phyloP scores from a whole-genome alignment of 1,284 basidiomycete species.

The Takashimella tepidaria region DNA sequence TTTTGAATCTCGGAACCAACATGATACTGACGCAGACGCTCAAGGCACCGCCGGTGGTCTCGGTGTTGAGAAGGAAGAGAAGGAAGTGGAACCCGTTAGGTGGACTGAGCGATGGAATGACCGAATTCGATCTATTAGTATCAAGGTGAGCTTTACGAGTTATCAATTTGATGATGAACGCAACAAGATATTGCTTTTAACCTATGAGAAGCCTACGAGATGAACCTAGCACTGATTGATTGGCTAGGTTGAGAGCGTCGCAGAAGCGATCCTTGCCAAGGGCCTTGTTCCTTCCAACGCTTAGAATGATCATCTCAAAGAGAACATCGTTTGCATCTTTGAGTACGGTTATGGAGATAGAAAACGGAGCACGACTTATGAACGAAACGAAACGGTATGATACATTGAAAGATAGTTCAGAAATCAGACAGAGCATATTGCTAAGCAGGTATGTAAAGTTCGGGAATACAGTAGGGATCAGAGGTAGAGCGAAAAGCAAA shows the following conservation, averaged over 20 bases:
- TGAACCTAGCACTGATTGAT: too few species aligned
- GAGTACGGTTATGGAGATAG: neutral
- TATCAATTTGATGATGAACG: too few species aligned
- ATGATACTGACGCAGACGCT: slow-evolving; percentile 65
- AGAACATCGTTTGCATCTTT: too few species aligned
- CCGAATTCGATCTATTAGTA: slow-evolving; percentile 76
- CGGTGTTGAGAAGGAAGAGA: slow-evolving; percentile 63
- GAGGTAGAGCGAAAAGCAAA: too few species aligned
- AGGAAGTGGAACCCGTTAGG: slow-evolving; percentile 73
- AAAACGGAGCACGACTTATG: neutral
- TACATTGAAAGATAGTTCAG: too few species aligned
- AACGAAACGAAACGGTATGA: neutral
- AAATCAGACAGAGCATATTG: too few species aligned
- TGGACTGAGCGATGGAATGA: slow-evolving; percentile 89
- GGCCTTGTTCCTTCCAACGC: neutral
- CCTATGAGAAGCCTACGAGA: too few species aligned
- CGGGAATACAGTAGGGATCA: too few species aligned
- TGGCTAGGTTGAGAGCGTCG: neutral
- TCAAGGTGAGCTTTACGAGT: slow-evolving; percentile 68
- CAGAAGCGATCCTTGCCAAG: neutral
- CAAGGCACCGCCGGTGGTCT: slow-evolving; percentile 88
- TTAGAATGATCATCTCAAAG: neutral
- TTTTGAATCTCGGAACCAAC: slow-evolving; percentile 63
- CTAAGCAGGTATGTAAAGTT: too few species aligned
- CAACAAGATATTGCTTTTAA: too few species aligned